Evolutionary conservation across 805 yeast species (phyloP).

Genomic region (Spathaspora girioi): DNA sequence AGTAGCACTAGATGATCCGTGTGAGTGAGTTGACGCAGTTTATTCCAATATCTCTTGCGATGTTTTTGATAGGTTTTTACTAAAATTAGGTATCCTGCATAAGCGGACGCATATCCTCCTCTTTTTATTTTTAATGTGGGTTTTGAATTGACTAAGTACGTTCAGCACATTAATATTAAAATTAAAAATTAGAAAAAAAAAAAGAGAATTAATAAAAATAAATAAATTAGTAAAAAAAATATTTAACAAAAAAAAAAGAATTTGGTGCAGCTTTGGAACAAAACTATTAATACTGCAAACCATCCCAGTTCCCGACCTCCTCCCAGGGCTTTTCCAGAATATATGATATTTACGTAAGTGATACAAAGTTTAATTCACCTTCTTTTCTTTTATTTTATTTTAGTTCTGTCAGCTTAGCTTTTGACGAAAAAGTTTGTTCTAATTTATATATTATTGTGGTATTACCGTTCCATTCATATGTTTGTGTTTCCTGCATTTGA

Average conservation of each 20-base stretch:
- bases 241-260: not conserved
- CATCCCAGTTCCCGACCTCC: not conserved
- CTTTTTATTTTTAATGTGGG: not conserved
- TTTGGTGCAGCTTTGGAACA: not conserved
- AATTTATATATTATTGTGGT: not conserved
- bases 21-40: not conserved
- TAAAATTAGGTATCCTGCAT: not conserved
- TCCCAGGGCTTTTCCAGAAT: not conserved
- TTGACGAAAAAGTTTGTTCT: not conserved
- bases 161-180: not conserved
- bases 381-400: not conserved
- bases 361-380: not conserved
- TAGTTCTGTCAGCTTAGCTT: not conserved
- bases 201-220: not conserved
- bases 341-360: not conserved
- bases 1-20: not conserved
- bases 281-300: not conserved
- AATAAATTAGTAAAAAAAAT: not conserved
- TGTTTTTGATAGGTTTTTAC: not conserved
- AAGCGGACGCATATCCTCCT: not conserved
- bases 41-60: not conserved
- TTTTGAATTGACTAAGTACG: not conserved
- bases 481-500: constrained; percentile 36
- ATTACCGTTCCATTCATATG: constrained; percentile 13
- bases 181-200: not conserved